These are phyloP conservation scores for Trametes cingulata DNA, from an alignment of 768 basidiomycete genomes.

Conservation along the genomic window DNA sequence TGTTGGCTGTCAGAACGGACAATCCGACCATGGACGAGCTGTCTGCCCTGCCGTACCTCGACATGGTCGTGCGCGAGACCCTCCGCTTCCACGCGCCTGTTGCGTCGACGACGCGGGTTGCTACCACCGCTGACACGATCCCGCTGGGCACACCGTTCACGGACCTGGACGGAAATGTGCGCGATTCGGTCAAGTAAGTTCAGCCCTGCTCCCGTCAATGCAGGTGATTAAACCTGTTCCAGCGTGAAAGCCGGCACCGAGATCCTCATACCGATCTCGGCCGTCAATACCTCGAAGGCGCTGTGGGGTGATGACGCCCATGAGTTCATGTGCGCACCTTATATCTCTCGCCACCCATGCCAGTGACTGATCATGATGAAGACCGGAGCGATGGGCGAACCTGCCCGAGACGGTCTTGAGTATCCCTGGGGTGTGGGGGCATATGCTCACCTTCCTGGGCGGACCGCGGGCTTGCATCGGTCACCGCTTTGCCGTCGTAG, in stretches of 20 bases:
- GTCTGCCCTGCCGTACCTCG: conserved; percentile 64
- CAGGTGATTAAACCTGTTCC: not conserved
- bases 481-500: conserved; percentile 60
- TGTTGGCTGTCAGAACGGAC: conserved; percentile 42
- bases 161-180: conserved; percentile 12
- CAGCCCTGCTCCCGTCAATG: too few relatives aligned
- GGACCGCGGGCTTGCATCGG: conserved; percentile 69
- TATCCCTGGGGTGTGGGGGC: conserved; percentile 62
- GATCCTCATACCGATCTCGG: conserved; percentile 49
- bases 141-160: conserved; percentile 42
- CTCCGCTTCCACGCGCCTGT: conserved; percentile 58
- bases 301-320: conserved; percentile 65
- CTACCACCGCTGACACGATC: conserved; percentile 45
- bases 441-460: conserved; percentile 60
- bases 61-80: conserved; percentile 58
- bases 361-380: conserved; percentile 26
- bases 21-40: conserved; percentile 67
- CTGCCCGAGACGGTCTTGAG: conserved; percentile 42
- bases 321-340: conserved; percentile 51
- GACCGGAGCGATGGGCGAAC: conserved; percentile 64
- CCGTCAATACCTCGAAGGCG: conserved; percentile 49
- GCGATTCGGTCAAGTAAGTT: conserved; percentile 26
- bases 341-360: not conserved
- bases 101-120: conserved; percentile 47
- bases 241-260: conserved; percentile 32